Evolutionary conservation across 192 early-diverging fungal species (phyloP).

Genomic region (Phycomyces blakesleeanus): DNA sequence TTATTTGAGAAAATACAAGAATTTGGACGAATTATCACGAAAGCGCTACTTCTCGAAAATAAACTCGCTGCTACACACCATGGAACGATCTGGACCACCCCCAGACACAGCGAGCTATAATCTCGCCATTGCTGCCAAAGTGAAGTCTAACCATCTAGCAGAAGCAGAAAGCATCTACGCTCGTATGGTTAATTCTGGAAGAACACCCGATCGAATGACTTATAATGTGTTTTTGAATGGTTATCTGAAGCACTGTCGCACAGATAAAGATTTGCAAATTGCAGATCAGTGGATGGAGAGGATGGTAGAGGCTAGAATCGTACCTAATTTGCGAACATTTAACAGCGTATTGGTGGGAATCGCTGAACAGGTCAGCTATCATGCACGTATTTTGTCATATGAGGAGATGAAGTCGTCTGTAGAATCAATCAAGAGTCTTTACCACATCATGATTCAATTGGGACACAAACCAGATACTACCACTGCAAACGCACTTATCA

Average conservation of each 20-base stretch:
- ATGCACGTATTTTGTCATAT: neutral
- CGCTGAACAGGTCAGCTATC: slow-evolving; percentile 8
- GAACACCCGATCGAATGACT: slow-evolving; percentile 13
- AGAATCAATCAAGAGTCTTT: neutral
- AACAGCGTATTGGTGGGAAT: slow-evolving; percentile 12
- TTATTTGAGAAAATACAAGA: slow-evolving; percentile 11
- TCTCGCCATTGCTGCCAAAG: slow-evolving; percentile 9
- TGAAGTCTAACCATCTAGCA: slow-evolving; percentile 9
- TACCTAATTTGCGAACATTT: slow-evolving; percentile 16
- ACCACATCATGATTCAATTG: slow-evolving; percentile 11
- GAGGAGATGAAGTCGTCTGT: neutral
- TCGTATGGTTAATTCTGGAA: neutral
- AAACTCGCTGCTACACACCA: neutral
- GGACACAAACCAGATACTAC: slow-evolving; percentile 1
- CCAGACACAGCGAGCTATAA: slow-evolving; percentile 11
- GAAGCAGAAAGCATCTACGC: slow-evolving; percentile 8
- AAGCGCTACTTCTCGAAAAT: slow-evolving; percentile 8
- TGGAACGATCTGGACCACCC: neutral
- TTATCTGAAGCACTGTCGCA: neutral
- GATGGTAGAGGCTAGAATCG: slow-evolving; percentile 10
- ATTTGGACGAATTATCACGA: neutral
- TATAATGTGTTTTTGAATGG: slow-evolving; percentile 19
- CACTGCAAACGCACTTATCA: slow-evolving; percentile 3
- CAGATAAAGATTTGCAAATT: neutral
- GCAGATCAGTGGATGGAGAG: slow-evolving; percentile 22